Base-by-base conservation (phyloP, 768 basidiomycete genomes). In the Aureoboletus auriporus region DNA sequence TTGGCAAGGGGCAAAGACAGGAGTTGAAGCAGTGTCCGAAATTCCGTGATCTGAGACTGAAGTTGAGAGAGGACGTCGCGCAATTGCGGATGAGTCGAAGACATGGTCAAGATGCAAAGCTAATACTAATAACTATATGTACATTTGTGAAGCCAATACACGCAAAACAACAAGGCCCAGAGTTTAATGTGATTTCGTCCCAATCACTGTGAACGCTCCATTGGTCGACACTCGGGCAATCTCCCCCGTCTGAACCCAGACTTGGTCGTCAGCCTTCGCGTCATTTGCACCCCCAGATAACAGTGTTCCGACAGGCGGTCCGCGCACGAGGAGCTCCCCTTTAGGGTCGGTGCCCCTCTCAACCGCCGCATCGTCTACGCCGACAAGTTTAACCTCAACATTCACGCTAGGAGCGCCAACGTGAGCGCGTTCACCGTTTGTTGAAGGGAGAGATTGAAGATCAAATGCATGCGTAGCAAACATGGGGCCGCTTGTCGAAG, bases 401-500 rank as follows among this genome's bases (percentile, higher is more conserved):
- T 94, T 94, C 46, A 84, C 74, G n/a, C 82, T 78, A 3, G 94
- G 93, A 4, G 92, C 84, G 5, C 93, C 93, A 11, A 80, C 78
- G 50, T 80, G 78, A 12, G 75, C 71, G 8, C 64, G 50, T 33
- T 69, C 66, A 6, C 56, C 50, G 5, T 65, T 56, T 16, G 65
- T 63, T 5, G 64, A 56, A 4, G 78, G 74, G 63, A 91, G 80
- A 10, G 82, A 75, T 67, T 96, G 93, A 23, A 96, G 66, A 63
- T 97, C 93, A 46, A 90, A 78, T 8, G 88, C 83, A 60, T 94
- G 88, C 8, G 89, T 80, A 6, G 89, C 87, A 39, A 93, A 76
- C 27, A 94, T 67, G 0, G 93, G 93, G 4, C 84, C 91, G 2
- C 84, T 73, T 17, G 84, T 82, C 34, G 80, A 67, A 5, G 77